Evolutionary conservation across 169 alveolate genomes (phyloP).

Genomic region (Babesia bovis): DNA sequence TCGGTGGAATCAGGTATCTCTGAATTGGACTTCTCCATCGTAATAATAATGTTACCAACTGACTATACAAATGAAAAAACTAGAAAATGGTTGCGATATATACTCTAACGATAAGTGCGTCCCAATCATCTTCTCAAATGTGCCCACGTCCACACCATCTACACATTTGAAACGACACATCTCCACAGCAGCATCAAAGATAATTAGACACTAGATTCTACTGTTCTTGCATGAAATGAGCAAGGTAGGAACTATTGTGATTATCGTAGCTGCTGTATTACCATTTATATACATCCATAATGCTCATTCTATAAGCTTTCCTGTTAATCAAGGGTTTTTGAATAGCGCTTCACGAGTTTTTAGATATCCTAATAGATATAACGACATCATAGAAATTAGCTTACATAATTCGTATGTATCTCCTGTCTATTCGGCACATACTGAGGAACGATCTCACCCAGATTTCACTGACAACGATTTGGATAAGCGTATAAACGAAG

Average conservation of each 20-base stretch:
- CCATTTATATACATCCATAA: no score
- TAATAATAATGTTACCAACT: not conserved
- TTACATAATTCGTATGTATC: not conserved
- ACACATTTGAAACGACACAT: not conserved
- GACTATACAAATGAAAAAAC: no score
- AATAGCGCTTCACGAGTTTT: no score
- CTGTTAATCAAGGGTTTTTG: no score
- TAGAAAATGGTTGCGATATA: no score
- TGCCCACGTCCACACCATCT: constrained; percentile 1
- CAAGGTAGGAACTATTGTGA: not conserved
- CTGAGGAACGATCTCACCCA: not conserved
- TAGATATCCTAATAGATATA: no score
- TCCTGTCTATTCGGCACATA: constrained; percentile 18
- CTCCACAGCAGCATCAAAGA: not conserved
- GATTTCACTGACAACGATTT: not conserved
- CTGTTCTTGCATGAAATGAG: not conserved
- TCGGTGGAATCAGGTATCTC: not conserved
- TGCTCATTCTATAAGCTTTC: no score
- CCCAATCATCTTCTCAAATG: not conserved
- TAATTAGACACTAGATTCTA: not conserved
- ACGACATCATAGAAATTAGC: not conserved
- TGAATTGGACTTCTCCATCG: not conserved
- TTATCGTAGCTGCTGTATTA: no score
- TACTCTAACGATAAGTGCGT: not conserved
- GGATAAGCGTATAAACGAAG: constrained; percentile 5